Evolutionary conservation across 495 filamentous ascomycete genomes (phyloP), one percentile per base, ranked within the genome.

Genomic region (Bacidia rubella): DNA sequence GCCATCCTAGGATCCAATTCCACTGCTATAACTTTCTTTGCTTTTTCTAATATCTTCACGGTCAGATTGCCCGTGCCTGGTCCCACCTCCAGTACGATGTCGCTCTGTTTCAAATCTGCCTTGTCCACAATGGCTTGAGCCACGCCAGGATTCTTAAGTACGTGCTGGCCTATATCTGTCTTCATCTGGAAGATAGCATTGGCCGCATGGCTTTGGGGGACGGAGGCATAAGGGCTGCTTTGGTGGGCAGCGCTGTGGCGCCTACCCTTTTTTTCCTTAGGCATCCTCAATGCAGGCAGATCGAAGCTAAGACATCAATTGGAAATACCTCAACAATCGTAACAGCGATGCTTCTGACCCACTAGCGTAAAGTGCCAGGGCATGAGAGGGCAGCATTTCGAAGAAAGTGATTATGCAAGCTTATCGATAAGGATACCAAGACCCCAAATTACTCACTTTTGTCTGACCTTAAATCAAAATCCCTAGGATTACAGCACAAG

Each of bases 1-100:
- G 90, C 90, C 92, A 96, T 97, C 61, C 90, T 76, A 42, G 90
- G 90, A 66, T 96, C 90, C 68, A 94, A 77, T 71, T 97, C 90
- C 27, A 95, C 87, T 2, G 88, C 90, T 19, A 93, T 85, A 29
- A 89, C 80, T 60, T 83, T 85, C 68, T 87, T 89, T 12, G 86
- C 86, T 60, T 85, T 82, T 53, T 90, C 86, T 23, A 96, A 70
- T 38, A 95, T 94, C 52, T 83, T 82, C 45, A 92, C 82, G 0
- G 90, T 95, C 60, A 96, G 68, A 62, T 93, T 93, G 54, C 87
- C 87, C 2, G 87, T 87, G 51, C 88, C 86, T 38, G 84, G 80
- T 49, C 82, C 83, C 42, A 85, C 80, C 73, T 86, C 82, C 17
- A 86, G 77, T 23, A 86, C 82, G 39, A 79, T 70, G 70, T 95